Percentiles rank a stretch among this genome's conserved stretches.
Evolutionary conservation across 139 green algal species (phyloP).

Genomic region (Coccomyxa sp.): DNA sequence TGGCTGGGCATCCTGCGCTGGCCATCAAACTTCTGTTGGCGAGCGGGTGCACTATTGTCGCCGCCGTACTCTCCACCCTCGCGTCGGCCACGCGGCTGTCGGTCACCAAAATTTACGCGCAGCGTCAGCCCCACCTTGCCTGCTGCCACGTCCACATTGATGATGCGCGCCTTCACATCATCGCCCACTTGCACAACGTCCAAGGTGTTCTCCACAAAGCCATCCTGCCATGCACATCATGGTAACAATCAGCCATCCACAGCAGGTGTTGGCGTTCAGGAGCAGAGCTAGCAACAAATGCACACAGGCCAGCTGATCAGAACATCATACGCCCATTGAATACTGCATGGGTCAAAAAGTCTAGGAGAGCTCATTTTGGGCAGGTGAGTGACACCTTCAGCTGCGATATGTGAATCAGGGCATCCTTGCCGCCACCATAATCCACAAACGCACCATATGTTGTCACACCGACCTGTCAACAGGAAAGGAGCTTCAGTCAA

Average conservation of each 20-base stretch:
- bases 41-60: not conserved
- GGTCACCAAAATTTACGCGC: not conserved
- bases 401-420: constrained; percentile 95
- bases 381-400: constrained; percentile 37
- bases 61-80: not conserved
- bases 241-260: not conserved
- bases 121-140: constrained; percentile 50
- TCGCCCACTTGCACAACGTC: constrained; percentile 44
- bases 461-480: constrained; percentile 46
- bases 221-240: constrained; percentile 25
- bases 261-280: too few species aligned
- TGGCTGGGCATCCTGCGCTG: not conserved
- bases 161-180: constrained; percentile 43
- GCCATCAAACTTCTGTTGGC: not conserved
- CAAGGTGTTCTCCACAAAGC: constrained; percentile 50
- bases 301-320: not conserved
- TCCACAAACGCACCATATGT: constrained; percentile 93
- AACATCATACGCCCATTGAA: not conserved
- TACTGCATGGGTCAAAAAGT: too few species aligned
- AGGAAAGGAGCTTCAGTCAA: not conserved
- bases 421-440: constrained; percentile 76
- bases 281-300: not conserved
- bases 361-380: too few species aligned
- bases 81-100: too few species aligned
- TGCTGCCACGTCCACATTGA: constrained; percentile 42